These are phyloP conservation scores for Trichoderma breve DNA, from an alignment of 2,329 filamentous ascomycete species.

Conservation along the genomic window DNA sequence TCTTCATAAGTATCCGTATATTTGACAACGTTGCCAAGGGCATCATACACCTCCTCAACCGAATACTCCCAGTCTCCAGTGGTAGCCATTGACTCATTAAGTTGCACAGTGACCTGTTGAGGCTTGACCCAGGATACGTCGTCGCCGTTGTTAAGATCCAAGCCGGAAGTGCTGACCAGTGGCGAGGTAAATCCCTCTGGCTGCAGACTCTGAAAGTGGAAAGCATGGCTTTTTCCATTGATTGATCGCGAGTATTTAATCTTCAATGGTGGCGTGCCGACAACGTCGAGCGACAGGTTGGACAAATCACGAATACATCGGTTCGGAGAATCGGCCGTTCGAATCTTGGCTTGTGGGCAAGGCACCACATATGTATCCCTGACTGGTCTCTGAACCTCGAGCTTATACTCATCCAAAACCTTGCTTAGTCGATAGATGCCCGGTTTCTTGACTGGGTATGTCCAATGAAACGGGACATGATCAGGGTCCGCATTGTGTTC, in stretches of 20 bases:
- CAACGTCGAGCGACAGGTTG: conserved; percentile 76
- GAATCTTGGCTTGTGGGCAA: conserved; percentile 78
- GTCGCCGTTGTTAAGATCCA: conserved; percentile 61
- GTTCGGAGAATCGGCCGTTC: conserved; percentile 58
- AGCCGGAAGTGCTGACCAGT: conserved; percentile 58
- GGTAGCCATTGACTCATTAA: conserved; percentile 84
- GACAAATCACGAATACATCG: conserved; percentile 88
- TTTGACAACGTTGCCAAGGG: conserved; percentile 78
- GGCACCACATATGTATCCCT: conserved; percentile 80
- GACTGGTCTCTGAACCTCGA: conserved; percentile 77
- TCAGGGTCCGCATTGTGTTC: conserved; percentile 63
- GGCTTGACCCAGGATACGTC: conserved; percentile 79
- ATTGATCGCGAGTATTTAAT: conserved; percentile 88
- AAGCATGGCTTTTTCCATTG: conserved; percentile 78
- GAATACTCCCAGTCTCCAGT: conserved; percentile 85
- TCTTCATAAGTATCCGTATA: conserved; percentile 69
- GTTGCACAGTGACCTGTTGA: conserved; percentile 71
- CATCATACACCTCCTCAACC: conserved; percentile 89
- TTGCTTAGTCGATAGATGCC: conserved; percentile 83
- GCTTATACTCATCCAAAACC: conserved; percentile 88
- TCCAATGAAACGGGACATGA: conserved; percentile 62
- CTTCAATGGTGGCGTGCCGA: conserved; percentile 85
- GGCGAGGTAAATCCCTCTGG: conserved; percentile 83
- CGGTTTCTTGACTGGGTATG: conserved; percentile 76
- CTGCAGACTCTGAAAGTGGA: conserved; percentile 90